Base-by-base conservation (phyloP, 495 filamentous ascomycete genomes). In the Lasiosphaeria ovina region DNA sequence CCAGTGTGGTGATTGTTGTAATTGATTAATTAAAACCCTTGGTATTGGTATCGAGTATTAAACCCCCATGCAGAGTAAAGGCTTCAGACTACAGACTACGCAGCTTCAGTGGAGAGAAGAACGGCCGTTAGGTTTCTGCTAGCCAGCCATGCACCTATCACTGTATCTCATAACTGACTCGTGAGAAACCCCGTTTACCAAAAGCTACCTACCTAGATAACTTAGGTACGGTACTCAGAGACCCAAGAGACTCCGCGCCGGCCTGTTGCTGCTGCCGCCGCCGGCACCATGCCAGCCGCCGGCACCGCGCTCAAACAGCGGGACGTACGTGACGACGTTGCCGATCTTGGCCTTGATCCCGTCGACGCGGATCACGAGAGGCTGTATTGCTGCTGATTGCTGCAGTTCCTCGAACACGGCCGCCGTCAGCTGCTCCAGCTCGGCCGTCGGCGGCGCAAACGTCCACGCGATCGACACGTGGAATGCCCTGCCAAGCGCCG, bases 401-500 rank as follows among this genome's bases (percentile, higher is more conserved):
- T 62, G 64, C 54, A 7, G 40, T 24, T 24, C 24, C 24, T 24
- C 50, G 32, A 76, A 72, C 0, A 73, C 61, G 2, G 55, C 60
- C 10, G 71, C 66, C 6, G 72, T 81, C 11, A 65, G 56, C 42
- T 53, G 45, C 54, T 55, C 38, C 17, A 82, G 59, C 47, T 76
- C 73, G n/a, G 63, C 67, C 36, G 74, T 77, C 3, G 74, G 75
- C 47, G 63, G 62, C 31, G 82, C 73, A 64, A 91, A 76, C 47
- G 78, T 83, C 91, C 92, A 96, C 0, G 88, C 92, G 47, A 96
- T 79, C 35, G 89, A 92, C 49, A 96, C 76, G 73, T 96, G 92
- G 63, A 96, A 96, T 14, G 77, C 85, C 51, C 76, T 34, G 3
- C 59, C 63, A 0, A 68, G 49, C 31, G 45, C 3, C 35, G 45